Evolutionary conservation across 2,329 filamentous ascomycete genomes (phyloP), one percentile per base, ranked within the genome.

Genomic region (Emmonsia crescens): DNA sequence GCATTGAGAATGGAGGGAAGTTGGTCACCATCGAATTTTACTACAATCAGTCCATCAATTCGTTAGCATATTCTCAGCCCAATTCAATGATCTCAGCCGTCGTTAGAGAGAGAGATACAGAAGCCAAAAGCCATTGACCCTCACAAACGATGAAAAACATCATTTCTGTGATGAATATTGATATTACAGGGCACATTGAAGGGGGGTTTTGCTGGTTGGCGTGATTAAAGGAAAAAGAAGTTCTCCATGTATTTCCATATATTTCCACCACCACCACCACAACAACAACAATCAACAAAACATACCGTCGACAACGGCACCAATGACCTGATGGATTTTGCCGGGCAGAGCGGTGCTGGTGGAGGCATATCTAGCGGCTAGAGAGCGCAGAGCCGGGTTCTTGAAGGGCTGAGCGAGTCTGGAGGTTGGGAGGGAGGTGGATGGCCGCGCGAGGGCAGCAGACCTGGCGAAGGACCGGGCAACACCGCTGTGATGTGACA

Each of bases 241-340:
- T 54, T 74, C 78, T 79, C 12, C 29, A 29, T 12, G 10, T 27
- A 14, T 51, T n/a, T n/a, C n/a, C n/a, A n/a, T n/a, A n/a, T 52
- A 33, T 54, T 21, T 33, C 16, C 51, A n/a, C 29, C 29, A 21
- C 29, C 9, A 14, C 33, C 12, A 12, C 5, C n/a, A 19, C 12
- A 40, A 42, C 5, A 40, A 42, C 9, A 14, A 38, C 19, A 56
- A 36, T 27, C 27, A 19, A 29, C n/a, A 55, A 16, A 29, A 76
- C 89, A 82, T 83, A 96, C 91, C 91, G 82, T 97, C 94, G 74
- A 97, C 94, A 78, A 97, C 92, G 83, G 94, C 93, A 89, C 94
- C 92, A 82, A 96, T 96, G 79, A 96, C 92, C 82, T 91, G 81
- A 77, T 85, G 81, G 75, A 86, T 82, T 79, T 83, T 87, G 75